Conservation (phyloP, 495 filamentous ascomycete species). For the Annulohypoxylon stygium region DNA sequence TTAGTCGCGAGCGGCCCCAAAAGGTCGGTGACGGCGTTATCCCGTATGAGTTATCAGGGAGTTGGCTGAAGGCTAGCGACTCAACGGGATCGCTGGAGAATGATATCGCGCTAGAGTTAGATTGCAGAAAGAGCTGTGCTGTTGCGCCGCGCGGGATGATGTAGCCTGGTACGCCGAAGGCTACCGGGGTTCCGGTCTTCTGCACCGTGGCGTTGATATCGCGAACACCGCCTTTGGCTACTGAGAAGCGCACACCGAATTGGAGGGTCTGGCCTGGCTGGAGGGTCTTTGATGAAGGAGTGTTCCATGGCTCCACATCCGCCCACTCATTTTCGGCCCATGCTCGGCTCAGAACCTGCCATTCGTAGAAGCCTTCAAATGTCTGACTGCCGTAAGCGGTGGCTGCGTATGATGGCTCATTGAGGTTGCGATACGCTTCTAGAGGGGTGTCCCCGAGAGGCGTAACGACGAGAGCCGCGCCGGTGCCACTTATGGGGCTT, state of each 20-base stretch:
- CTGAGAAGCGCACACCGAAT: conserved; percentile 61
- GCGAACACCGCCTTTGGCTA: conserved; percentile 54
- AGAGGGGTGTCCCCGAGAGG: conserved; percentile 61
- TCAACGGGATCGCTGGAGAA: conserved; percentile 46
- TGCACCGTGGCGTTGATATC: conserved; percentile 57
- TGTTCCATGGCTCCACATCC: conserved; percentile 60
- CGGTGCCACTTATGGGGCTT: conserved; percentile 58
- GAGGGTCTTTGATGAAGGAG: conserved; percentile 58
- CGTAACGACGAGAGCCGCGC: conserved; percentile 62
- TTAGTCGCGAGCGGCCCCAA: conserved; percentile 59
- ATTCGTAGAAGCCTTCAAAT: conserved; percentile 68
- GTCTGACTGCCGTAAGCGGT: conserved; percentile 62
- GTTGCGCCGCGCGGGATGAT: conserved; percentile 59
- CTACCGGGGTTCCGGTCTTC: conserved; percentile 56
- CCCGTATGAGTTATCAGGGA: conserved; percentile 39
- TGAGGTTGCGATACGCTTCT: conserved; percentile 64
- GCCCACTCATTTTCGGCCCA: conserved; percentile 66
- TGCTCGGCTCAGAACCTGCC: conserved; percentile 61
- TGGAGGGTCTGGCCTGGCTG: conserved; percentile 56
- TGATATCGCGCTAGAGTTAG: conserved; percentile 43
- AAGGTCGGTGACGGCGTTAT: conserved; percentile 49
- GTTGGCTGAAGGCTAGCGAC: conserved; percentile 38
- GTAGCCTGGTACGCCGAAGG: conserved; percentile 63
- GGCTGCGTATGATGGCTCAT: conserved; percentile 47
- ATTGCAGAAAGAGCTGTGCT: conserved; percentile 57